Conservation (phyloP, 2,329 filamentous ascomycete species). For the Madurella mycetomatis region DNA sequence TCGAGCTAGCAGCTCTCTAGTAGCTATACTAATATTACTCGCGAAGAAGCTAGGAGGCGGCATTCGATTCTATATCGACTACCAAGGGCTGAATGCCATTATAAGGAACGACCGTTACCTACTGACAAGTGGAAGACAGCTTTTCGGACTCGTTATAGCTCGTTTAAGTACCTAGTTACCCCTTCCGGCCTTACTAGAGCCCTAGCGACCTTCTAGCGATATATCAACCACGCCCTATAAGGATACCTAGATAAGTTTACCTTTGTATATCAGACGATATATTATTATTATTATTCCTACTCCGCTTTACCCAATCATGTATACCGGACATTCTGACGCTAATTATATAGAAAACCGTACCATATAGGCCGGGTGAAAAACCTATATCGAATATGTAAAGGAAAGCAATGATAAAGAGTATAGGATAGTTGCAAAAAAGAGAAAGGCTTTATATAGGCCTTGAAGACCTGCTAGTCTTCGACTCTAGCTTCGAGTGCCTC, state of each 20-base stretch:
- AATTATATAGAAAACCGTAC: too few species aligned
- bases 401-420: too few species aligned
- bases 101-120: background rate
- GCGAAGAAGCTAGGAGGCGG: background rate
- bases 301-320: too few species aligned
- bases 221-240: constrained; percentile 10
- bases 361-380: too few species aligned
- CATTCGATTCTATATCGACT: background rate
- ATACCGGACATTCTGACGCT: too few species aligned
- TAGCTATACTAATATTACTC: background rate
- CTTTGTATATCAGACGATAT: constrained; percentile 5
- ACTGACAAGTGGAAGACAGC: constrained; percentile 30
- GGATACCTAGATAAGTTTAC: constrained; percentile 7
- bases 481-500: too few species aligned
- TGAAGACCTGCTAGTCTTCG: too few species aligned
- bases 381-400: too few species aligned
- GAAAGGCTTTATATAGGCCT: too few species aligned
- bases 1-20: background rate
- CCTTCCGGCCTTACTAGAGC: constrained; percentile 27
- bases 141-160: constrained; percentile 27
- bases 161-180: constrained; percentile 31
- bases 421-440: too few species aligned
- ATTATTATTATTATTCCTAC: too few species aligned
- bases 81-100: background rate
- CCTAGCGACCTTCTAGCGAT: constrained; percentile 9